Conservation (phyloP, 2,329 filamentous ascomycete species). For the Hymenoscyphus infarciens region DNA sequence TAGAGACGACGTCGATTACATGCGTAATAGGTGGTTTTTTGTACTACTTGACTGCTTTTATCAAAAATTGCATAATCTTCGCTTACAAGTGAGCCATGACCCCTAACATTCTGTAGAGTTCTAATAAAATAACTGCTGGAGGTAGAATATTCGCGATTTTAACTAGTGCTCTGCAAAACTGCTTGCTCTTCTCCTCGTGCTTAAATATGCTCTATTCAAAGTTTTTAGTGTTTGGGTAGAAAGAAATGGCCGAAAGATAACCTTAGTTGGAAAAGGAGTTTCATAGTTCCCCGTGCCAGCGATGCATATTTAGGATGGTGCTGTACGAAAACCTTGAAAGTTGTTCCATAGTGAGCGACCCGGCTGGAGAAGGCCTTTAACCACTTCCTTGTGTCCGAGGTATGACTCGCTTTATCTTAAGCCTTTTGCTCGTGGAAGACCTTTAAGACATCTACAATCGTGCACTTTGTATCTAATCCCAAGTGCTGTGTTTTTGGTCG, state of each 20-base stretch:
- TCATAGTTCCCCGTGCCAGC: constrained; percentile 29
- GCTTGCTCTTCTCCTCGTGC: not conserved
- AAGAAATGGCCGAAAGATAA: too few species aligned
- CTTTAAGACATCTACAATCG: constrained; percentile 9
- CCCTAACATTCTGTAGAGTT: not conserved
- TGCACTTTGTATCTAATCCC: not conserved
- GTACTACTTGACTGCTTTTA: not conserved
- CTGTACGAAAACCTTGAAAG: constrained; percentile 20
- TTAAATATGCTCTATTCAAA: not conserved
- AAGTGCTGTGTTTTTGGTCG: not conserved
- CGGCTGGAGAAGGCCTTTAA: constrained; percentile 9
- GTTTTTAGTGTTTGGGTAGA: not conserved
- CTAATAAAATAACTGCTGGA: not conserved
- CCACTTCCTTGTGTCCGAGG: constrained; percentile 14
- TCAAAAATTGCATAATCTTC: not conserved
- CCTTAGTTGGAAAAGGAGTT: constrained; percentile 28
- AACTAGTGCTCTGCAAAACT: not conserved
- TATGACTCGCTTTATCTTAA: constrained; percentile 10
- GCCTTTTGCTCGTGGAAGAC: constrained; percentile 7
- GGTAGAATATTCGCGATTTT: not conserved
- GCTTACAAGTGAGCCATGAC: not conserved
- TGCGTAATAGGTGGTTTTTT: not conserved
- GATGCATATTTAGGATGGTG: constrained; percentile 30
- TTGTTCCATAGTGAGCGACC: constrained; percentile 12
- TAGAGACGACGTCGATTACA: not conserved